A percentile compares a stretch with the other conserved stretches of the same genome.
These are phyloP conservation scores for Kwoniella shivajii DNA, from an alignment of 1,284 basidiomycete species.

Conservation along the genomic window DNA sequence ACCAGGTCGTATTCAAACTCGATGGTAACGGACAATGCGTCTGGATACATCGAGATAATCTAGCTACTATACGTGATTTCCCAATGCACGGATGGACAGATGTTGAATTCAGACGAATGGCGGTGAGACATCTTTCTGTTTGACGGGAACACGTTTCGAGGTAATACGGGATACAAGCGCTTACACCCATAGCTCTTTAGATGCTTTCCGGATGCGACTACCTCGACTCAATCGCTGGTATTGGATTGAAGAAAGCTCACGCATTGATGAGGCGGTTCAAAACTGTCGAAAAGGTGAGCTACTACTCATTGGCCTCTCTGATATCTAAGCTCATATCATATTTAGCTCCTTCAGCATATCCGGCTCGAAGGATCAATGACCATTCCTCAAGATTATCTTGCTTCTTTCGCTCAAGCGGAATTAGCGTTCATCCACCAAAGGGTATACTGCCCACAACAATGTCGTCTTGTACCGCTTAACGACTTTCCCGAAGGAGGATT, in stretches of 20 bases:
- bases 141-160: not conserved
- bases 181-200: conserved; percentile 26
- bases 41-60: conserved; percentile 75
- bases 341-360: conserved; percentile 66
- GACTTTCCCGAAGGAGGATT: conserved; percentile 60
- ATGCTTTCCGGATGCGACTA: conserved; percentile 98
- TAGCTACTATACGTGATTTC: conserved; percentile 72
- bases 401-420: conserved; percentile 74
- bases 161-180: not conserved
- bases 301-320: no score
- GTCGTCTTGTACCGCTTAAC: conserved; percentile 70
- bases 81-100: conserved; percentile 87
- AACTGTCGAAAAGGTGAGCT: conserved; percentile 74
- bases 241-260: conserved; percentile 97
- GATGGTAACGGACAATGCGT: conserved; percentile 77
- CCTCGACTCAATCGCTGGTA: conserved; percentile 89
- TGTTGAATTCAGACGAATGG: conserved; percentile 88
- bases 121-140: conserved; percentile 52
- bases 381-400: conserved; percentile 75
- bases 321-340: conserved; percentile 14
- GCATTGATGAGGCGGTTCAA: conserved; percentile 78
- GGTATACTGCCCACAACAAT: conserved; percentile 76
- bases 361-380: conserved; percentile 81
- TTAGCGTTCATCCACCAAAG: conserved; percentile 92
- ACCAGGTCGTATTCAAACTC: conserved; percentile 69